phyloP scores from a whole-genome alignment of 305 asterid genomes.

The Rubia tinctorum region DNA sequence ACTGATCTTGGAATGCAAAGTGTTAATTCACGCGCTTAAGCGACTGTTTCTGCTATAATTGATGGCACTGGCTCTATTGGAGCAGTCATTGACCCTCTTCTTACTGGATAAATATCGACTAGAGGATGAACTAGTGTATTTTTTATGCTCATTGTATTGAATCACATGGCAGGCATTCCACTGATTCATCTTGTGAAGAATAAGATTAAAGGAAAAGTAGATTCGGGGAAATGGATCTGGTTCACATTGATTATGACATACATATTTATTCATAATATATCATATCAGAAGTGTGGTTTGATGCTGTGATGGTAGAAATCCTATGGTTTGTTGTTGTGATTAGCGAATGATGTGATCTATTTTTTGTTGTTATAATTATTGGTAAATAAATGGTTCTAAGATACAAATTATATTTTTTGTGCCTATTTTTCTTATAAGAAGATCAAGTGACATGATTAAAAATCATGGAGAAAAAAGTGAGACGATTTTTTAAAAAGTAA shows the following conservation, averaged over 20 bases:
- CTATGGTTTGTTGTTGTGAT: neutral
- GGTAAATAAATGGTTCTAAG: no score
- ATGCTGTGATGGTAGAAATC: neutral
- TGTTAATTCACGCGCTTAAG: slow-evolving; percentile 70
- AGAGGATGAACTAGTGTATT: slow-evolving; percentile 94
- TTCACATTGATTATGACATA: slow-evolving; percentile 13
- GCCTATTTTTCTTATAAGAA: no score
- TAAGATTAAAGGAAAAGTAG: slow-evolving; percentile 57
- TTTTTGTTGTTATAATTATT: no score
- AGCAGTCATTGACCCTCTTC: slow-evolving; percentile 85
- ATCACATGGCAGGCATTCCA: slow-evolving; percentile 45
- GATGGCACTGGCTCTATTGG: no score
- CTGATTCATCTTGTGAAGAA: slow-evolving; percentile 57
- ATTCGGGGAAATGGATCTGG: slow-evolving; percentile 81
- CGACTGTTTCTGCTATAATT: no score
- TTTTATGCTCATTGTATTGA: slow-evolving; percentile 67
- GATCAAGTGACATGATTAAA: no score
- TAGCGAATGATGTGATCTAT: no score
- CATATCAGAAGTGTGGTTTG: neutral
- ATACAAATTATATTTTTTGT: no score
- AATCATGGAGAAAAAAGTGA: no score
- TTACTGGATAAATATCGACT: slow-evolving; percentile 88
- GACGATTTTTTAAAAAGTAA: no score
- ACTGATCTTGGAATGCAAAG: slow-evolving; percentile 91
- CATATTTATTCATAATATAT: neutral